Base-by-base conservation (phyloP, 2,329 filamentous ascomycete genomes). In the Pleurostoma richardsiae region DNA sequence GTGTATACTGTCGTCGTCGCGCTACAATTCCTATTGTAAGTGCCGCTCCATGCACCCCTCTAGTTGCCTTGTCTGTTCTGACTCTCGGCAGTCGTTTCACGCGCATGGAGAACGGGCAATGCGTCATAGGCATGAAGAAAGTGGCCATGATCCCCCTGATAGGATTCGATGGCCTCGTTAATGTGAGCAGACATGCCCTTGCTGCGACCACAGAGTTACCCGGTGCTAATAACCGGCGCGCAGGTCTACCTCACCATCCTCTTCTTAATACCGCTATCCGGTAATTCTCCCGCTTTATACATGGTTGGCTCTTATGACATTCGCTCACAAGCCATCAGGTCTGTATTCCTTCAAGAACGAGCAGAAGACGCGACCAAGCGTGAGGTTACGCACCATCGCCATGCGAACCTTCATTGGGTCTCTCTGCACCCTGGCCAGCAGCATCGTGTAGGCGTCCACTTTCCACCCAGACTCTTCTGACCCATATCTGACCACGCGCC, bases 1-100 rank as follows among this genome's bases (percentile, higher is more conserved):
- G 46, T 73, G 3, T 77, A 75, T 45, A 48, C 56, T 7, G 56
- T 70, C 6, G 68, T 83, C 7, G 72, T 78, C 5, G 67, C 77
- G 6, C 61, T 85, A 46, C 85, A 81, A 57, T 83, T 84, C 50
- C 62, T 82, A 39, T 83, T 72, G 80, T 83, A 68, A 53, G 76
- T 56, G n/a, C 26, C 6, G 3, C 10, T 26, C 29, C 5, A 2
- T 36, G 33, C n/a, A 8, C 33, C 8, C 2, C 33, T 19, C 19
- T 2, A 2, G 19, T 19, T 2, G 19, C 2, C 19, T 19, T 19
- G 19, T 19, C 19, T 19, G 19, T 19, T 19, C 19, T 19, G 19
- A 19, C 19, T 19, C 19, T 19, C 19, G 19, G 1, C 48, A 80
- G 77, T 55, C 80, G 81, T 4, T 79, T 83, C 40, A 73, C 77